These are phyloP conservation scores for Chytriomyces sp. DNA, from an alignment of 192 early-diverging fungal genomes.

Conservation along the genomic window DNA sequence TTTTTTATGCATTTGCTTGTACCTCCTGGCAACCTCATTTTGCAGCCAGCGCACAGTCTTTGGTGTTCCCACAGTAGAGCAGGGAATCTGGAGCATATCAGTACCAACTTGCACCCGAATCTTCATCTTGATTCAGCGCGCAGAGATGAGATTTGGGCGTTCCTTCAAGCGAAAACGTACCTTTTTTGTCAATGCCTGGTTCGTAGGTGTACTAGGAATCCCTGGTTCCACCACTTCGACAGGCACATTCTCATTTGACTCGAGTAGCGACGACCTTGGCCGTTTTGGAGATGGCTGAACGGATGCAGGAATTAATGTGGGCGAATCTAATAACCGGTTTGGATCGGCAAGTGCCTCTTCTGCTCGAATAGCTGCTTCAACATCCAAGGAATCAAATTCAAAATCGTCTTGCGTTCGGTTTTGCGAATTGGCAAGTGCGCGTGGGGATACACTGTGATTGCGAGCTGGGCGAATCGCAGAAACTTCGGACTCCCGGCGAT, in stretches of 20 bases:
- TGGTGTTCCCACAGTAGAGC: constrained; percentile 4
- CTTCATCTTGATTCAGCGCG: neutral
- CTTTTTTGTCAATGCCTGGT: neutral
- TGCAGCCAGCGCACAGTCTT: constrained; percentile 24
- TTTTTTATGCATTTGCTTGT: neutral
- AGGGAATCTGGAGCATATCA: neutral
- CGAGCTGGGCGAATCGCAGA: neutral
- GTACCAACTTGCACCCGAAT: constrained; percentile 8
- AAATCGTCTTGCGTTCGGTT: neutral
- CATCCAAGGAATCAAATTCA: neutral
- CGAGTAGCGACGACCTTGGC: neutral
- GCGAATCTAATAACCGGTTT: neutral
- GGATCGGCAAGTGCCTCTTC: neutral
- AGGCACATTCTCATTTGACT: neutral
- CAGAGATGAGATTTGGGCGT: neutral
- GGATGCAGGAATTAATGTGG: neutral
- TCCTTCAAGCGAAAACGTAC: neutral
- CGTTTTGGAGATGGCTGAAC: neutral
- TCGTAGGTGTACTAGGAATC: neutral
- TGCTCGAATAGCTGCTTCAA: neutral
- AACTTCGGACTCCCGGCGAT: neutral
- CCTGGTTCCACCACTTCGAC: neutral
- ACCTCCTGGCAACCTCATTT: constrained; percentile 17
- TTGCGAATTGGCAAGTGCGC: neutral
- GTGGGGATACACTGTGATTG: no score